Base-by-base conservation (phyloP, 2,329 filamentous ascomycete genomes). In the Fonsecaea pugnacius region DNA sequence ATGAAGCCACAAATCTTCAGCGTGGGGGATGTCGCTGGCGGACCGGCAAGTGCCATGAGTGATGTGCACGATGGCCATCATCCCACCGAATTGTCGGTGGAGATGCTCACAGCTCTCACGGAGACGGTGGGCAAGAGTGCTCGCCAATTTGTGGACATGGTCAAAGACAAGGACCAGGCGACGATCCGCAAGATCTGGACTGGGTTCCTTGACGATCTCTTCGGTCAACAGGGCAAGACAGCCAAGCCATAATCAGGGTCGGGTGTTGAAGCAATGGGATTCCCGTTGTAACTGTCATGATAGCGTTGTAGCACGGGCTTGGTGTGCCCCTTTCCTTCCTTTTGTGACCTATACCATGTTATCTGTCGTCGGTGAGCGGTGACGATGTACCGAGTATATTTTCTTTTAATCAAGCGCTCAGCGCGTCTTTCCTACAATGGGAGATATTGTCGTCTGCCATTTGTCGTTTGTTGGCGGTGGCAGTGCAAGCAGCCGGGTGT, bases 1-100 rank as follows among this genome's bases (percentile, higher is more conserved):
- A 84, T 86, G 80, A 83, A 83, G 70, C 82, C 85, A 38, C 78
- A 83, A 73, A 86, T 88, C 73, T 80, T 80, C 72, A 82, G 82
- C 46, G 81, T 66, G 9, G 55, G 61, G 18, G 60, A 62, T 53
- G 60, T 74, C 46, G 65, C 69, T 32, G 73, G 72, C 14, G 70
- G 72, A 38, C 75, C 83, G 60, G 79, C 83, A 63, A 82, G 83
- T 66, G 81, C 85, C 56, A 81, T 88, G 79, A 81, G 80, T 60
- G 86, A 88, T 67, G 80, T 85, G 18, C 79, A 82, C 21, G 86
- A 88, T 71, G 85, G 83, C 66, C 79, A 82, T 72, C 76, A 81
- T 12, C 75, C 84, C 51, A 82, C 85, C 38, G 71, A 71, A 40
- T 65, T 71, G 69, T 66, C 67, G n/a, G 82, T 87, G 58, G 82